These are phyloP conservation scores for Plectranthus barbatus DNA, from an alignment of 257 asterid species.

Conservation along the genomic window DNA sequence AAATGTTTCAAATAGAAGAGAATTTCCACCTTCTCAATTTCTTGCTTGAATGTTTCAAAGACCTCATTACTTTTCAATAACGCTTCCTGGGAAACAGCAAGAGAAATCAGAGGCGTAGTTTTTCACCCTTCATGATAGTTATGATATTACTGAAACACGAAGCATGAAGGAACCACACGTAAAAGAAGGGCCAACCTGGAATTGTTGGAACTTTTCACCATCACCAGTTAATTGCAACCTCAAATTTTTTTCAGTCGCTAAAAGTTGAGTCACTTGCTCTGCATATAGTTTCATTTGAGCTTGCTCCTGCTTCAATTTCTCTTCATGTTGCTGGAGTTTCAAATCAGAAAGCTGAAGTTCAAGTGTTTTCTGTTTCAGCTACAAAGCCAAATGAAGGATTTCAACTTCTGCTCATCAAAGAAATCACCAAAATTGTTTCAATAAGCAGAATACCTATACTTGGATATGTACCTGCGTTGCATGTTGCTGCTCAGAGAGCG, in stretches of 20 bases:
- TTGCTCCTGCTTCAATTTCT: constrained; percentile 74
- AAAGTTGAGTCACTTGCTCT: constrained; percentile 78
- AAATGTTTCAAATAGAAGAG: background rate
- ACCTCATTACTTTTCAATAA: constrained; percentile 92
- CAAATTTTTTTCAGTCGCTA: constrained; percentile 89
- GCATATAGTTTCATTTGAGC: constrained; percentile 85
- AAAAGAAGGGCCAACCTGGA: constrained; percentile 52
- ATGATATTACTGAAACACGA: background rate
- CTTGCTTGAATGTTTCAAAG: constrained; percentile 92
- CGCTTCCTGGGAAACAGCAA: constrained; percentile 61
- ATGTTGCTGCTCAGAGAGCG: constrained; percentile 81
- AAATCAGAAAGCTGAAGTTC: constrained; percentile 92
- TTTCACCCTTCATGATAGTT: background rate
- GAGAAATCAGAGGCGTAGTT: background rate
- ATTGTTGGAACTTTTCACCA: constrained; percentile 96
- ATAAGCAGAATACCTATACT: constrained; percentile 4
- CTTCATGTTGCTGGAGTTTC: constrained; percentile 82
- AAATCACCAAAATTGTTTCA: constrained; percentile 4
- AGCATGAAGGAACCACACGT: background rate
- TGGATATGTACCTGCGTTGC: constrained; percentile 58
- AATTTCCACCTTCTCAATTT: constrained; percentile 74
- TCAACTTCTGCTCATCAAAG: constrained; percentile 7
- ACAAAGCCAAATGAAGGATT: constrained; percentile 20
- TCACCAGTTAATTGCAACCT: constrained; percentile 88
- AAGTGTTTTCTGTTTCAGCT: constrained; percentile 86